Evolutionary conservation across 164 flowering plant genomes (phyloP), one percentile per base, ranked within the genome.

Genomic region (Cinnamomum micranthum): DNA sequence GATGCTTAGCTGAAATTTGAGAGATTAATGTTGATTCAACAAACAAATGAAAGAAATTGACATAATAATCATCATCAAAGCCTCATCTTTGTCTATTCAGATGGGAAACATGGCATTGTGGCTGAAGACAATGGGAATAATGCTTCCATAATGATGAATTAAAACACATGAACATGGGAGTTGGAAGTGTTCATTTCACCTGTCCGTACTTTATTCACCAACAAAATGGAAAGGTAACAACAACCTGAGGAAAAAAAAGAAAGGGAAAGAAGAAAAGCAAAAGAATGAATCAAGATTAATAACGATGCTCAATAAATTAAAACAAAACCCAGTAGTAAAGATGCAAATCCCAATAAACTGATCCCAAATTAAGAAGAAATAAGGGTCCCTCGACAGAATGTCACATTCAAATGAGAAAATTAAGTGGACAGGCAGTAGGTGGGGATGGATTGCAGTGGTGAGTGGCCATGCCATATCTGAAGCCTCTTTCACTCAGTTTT

Each of bases 171-270:
- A 35, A 35, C 47, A 35, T 35, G 10, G 47, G n/a, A 4, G 20
- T 15, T 55, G 60, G 60, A 55, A 55, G 60, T 55, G 17, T 55
- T 20, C 27, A 14, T 55, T 55, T 20, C 27, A 23, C 27, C 76
- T 41, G 25, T n/a, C 71, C 55, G 25, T 47, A 28, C 2, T 33
- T 52, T 64, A 74, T 74, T 77, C 82, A 1, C n/a, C 74, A 12
- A 77, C 71, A 7, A 51, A 69, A 70, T 76, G 19, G 64, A 80
- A 80, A 41, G 79, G 77, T 52, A 77, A 1, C 59, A 77, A 1
- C 59, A 79, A 79, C 82, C 82, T 80, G 79, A 58, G 24, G 41
- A 77, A 15, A 27, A 27, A 23, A 17, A 60, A 47, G 71, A 15
- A 27, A 10, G 19, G 52, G 50, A 41, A 41, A 27, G 47, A 7